These are phyloP conservation scores for Plasmopara halstedii DNA, from an alignment of 352 stramenopile genomes.

Conservation along the genomic window DNA sequence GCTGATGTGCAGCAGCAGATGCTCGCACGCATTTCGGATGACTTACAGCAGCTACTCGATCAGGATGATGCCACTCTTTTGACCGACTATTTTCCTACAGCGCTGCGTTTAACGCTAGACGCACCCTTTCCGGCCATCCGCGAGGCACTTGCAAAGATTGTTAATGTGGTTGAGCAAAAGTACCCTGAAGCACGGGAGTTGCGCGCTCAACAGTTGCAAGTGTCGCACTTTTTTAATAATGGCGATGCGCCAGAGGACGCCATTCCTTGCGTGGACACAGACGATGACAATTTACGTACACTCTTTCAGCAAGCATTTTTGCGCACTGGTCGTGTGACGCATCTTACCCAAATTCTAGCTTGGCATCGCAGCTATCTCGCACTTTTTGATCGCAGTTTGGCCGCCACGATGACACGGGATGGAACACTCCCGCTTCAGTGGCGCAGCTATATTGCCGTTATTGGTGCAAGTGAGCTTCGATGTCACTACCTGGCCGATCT, in stretches of 20 bases:
- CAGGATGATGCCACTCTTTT: constrained; percentile 32
- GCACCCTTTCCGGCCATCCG: constrained; percentile 62
- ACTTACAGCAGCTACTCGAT: constrained; percentile 50
- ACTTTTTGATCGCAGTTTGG: constrained; percentile 57
- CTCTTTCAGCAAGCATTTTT: constrained; percentile 59
- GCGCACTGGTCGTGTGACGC: constrained; percentile 58
- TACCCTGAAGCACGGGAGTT: constrained; percentile 30
- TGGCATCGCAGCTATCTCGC: constrained; percentile 76
- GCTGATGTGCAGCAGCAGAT: constrained; percentile 52
- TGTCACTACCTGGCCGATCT: constrained; percentile 78
- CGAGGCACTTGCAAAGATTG: constrained; percentile 40
- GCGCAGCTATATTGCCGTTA: constrained; percentile 80
- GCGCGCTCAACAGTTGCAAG: constrained; percentile 20
- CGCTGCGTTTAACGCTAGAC: constrained; percentile 53
- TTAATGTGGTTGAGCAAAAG: constrained; percentile 33
- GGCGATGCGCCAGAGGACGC: constrained; percentile 17
- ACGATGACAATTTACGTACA: constrained; percentile 35
- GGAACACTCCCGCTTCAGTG: constrained; percentile 73
- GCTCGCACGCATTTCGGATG: constrained; percentile 38
- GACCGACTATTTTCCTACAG: constrained; percentile 62
- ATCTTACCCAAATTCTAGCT: constrained; percentile 66
- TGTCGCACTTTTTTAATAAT: constrained; percentile 67
- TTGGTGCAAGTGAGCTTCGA: constrained; percentile 66
- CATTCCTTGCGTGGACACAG: constrained; percentile 15
- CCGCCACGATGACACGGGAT: constrained; percentile 67